phyloP scores from a whole-genome alignment of 129 eudicot species.

The Pulicaria dysenterica region DNA sequence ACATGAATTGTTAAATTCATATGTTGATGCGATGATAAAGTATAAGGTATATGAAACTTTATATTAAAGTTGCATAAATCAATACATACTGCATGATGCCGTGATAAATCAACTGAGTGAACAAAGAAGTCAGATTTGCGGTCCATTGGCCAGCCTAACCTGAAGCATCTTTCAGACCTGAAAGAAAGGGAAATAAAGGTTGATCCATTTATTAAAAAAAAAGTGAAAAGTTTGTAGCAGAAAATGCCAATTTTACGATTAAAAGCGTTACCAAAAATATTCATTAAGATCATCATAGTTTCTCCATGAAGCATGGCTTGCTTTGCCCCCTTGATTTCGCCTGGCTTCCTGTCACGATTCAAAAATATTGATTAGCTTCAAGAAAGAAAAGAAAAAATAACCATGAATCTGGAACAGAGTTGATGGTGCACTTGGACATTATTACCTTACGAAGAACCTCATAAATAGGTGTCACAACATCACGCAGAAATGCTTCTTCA shows the following conservation, averaged over 20 bases:
- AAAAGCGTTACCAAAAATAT: constrained; percentile 77
- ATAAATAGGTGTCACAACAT: constrained; percentile 80
- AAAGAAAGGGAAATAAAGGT: constrained; percentile 19
- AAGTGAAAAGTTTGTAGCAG: neutral
- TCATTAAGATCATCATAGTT: constrained; percentile 97
- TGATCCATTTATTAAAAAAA: neutral
- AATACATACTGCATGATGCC: constrained; percentile 48
- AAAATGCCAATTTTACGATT: constrained; percentile 14
- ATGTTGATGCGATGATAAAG: too few relatives aligned
- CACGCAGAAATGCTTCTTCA: constrained; percentile 79
- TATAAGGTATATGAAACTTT: too few relatives aligned
- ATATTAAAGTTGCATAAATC: constrained; percentile 1
- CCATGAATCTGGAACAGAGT: neutral
- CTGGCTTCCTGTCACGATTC: constrained; percentile 67
- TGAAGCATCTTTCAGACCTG: constrained; percentile 89
- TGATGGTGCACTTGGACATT: constrained; percentile 4
- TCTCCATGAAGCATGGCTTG: constrained; percentile 97
- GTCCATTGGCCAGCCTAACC: constrained; percentile 98
- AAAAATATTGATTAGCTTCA: constrained; percentile 7
- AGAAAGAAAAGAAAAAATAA: neutral
- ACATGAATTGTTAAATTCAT: too few relatives aligned
- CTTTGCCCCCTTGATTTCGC: constrained; percentile 85
- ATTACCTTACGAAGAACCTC: constrained; percentile 89
- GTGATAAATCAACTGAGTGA: constrained; percentile 51
- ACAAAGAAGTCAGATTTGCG: constrained; percentile 76